Evolutionary conservation across 2,329 filamentous ascomycete species (phyloP).

Genomic region (Parasarocladium wereldwijsianum): DNA sequence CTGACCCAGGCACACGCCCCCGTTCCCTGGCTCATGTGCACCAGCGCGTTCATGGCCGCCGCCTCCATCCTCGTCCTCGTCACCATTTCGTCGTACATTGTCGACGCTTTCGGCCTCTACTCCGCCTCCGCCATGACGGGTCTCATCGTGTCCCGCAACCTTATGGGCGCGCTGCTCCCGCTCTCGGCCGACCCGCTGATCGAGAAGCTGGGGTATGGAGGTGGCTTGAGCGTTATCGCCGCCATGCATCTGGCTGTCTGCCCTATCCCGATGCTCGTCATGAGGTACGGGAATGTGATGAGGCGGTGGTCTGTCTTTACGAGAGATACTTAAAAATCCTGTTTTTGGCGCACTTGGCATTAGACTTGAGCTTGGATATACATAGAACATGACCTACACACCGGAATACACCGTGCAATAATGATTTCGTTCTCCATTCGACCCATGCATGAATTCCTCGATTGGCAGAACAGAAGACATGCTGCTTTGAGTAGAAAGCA

Average conservation of each 20-base stretch:
- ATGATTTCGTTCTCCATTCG: no score
- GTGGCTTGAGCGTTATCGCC: constrained; percentile 31
- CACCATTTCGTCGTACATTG: constrained; percentile 38
- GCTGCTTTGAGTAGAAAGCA: no score
- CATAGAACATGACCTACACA: no score
- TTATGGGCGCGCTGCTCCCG: constrained; percentile 42
- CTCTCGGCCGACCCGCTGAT: constrained; percentile 32
- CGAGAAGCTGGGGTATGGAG: constrained; percentile 33
- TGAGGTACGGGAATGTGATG: constrained; percentile 36
- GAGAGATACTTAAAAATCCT: no score
- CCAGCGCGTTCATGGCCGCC: constrained; percentile 28
- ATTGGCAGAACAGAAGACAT: no score
- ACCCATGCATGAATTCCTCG: no score
- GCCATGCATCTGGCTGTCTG: constrained; percentile 25
- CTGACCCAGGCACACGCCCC: constrained; percentile 26
- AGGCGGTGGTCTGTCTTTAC: constrained; percentile 23
- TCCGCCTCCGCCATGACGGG: constrained; percentile 42
- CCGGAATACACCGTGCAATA: no score
- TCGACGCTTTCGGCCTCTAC: constrained; percentile 40
- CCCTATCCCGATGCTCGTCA: constrained; percentile 34
- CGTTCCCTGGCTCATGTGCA: constrained; percentile 25
- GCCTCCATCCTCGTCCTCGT: constrained; percentile 30
- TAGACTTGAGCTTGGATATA: no score
- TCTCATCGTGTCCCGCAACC: constrained; percentile 37
- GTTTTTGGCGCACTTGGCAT: no score